phyloP scores from a whole-genome alignment of 2,329 filamentous ascomycete genomes.

The Exophiala dermatitidis region DNA sequence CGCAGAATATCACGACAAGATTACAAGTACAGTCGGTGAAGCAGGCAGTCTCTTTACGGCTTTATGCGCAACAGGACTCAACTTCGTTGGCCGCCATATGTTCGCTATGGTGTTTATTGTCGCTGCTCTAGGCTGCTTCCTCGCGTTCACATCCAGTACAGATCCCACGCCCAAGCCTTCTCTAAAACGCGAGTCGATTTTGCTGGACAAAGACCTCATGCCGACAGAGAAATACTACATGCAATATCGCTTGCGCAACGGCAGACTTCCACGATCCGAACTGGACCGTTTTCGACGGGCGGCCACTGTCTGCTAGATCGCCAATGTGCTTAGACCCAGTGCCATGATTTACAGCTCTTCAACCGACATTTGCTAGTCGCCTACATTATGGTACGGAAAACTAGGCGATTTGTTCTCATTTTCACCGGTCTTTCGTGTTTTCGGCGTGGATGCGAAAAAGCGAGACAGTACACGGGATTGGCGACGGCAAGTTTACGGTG shows the following conservation, averaged over 20 bases:
- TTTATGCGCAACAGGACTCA: background rate
- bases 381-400: background rate
- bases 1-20: constrained; percentile 6
- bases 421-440: background rate
- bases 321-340: background rate
- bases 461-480: background rate
- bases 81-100: background rate
- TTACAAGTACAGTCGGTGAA: background rate
- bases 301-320: constrained; percentile 1
- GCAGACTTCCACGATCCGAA: background rate
- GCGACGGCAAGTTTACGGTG: too few relatives aligned
- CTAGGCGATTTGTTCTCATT: background rate
- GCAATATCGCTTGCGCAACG: constrained; percentile 7
- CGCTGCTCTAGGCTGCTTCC: background rate
- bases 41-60: constrained; percentile 1
- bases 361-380: background rate
- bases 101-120: background rate
- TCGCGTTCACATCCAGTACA: background rate
- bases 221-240: background rate
- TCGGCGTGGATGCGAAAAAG: background rate
- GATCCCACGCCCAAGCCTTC: background rate
- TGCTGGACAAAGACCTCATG: background rate
- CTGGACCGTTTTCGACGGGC: constrained; percentile 6
- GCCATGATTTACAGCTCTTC: background rate
- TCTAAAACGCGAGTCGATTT: background rate